These are phyloP conservation scores for Lactarius quietus DNA, from an alignment of 768 basidiomycete species.

Conservation along the genomic window DNA sequence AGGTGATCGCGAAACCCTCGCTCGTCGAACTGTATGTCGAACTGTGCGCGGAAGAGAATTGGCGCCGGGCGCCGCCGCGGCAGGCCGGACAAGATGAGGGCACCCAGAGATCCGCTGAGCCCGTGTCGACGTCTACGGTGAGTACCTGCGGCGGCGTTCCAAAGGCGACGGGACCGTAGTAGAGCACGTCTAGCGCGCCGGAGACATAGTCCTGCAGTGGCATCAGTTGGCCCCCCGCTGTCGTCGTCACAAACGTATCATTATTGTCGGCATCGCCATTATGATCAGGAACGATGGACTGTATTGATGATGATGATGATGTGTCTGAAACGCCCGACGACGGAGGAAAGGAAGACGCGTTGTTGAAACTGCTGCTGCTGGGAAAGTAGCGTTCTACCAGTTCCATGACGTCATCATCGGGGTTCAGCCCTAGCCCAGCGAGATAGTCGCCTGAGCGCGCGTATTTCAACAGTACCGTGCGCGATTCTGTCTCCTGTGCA, in stretches of 20 bases:
- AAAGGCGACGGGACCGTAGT: conserved; percentile 46
- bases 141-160: conserved; percentile 55
- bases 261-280: background rate
- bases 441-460: conserved; percentile 31
- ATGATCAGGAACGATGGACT: background rate
- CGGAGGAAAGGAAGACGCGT: background rate
- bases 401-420: conserved; percentile 30
- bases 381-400: conserved; percentile 27
- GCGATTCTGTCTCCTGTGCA: conserved; percentile 30
- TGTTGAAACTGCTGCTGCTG: conserved; percentile 21
- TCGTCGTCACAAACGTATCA: background rate
- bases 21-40: conserved; percentile 38
- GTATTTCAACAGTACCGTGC: conserved; percentile 33
- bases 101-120: conserved; percentile 65
- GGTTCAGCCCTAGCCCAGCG: conserved; percentile 33
- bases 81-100: conserved; percentile 42
- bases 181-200: conserved; percentile 42
- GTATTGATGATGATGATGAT: no score
- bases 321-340: background rate
- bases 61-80: conserved; percentile 32
- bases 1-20: conserved; percentile 39
- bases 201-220: conserved; percentile 41
- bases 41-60: conserved; percentile 41
- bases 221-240: conserved; percentile 19
- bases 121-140: conserved; percentile 63